Evolutionary conservation across 306 rosid genomes (phyloP), one percentile per base, ranked within the genome.

Genomic region (Quillaja saponaria): DNA sequence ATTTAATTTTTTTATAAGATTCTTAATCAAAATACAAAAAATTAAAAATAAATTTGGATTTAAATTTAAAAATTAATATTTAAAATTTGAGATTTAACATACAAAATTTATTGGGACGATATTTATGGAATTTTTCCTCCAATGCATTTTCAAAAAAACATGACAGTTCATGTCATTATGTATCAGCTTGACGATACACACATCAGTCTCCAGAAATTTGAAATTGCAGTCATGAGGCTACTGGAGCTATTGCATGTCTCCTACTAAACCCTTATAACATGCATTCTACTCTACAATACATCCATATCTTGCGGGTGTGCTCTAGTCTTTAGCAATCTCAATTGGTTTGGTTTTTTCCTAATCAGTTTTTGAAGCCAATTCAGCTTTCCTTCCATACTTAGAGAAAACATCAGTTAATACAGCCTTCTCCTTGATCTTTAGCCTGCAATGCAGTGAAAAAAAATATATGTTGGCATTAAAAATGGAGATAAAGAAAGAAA

Each of bases 371-470:
- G 78, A 62, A 54, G 40, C 73, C 78, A 59, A 8, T 2, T 4
- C 4, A 64, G 83, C 16, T 63, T 86, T 83, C n/a, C 19, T 42
- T 49, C 94, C 88, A 39, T 92, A 92, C 74, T 85, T 92, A 16
- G 95, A 81, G 76, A 86, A 77, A 72, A 88, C 98, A 34, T 83
- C 90, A 53, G 40, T 76, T n/a, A 88, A 69, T 39, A 84, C 73
- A 54, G 96, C 90, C 84, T 83, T 86, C 79, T 92, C 98, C 78
- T 71, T 88, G 41, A 84, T 61, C 89, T 68, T 92, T 73, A 92
- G 74, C 90, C 98, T 88, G 87, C 78, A 73, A 9, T 25, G 53
- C 61, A 59, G 63, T 64, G 71, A 66, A 77, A 41, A 15, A 61
- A 33, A 52, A 15, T 42, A 25, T 25, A 4, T 17, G 14, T 12